Evolutionary conservation across 179 eudicot genomes (phyloP), one percentile per base, ranked within the genome.

Genomic region (Vitellaria paradoxa): DNA sequence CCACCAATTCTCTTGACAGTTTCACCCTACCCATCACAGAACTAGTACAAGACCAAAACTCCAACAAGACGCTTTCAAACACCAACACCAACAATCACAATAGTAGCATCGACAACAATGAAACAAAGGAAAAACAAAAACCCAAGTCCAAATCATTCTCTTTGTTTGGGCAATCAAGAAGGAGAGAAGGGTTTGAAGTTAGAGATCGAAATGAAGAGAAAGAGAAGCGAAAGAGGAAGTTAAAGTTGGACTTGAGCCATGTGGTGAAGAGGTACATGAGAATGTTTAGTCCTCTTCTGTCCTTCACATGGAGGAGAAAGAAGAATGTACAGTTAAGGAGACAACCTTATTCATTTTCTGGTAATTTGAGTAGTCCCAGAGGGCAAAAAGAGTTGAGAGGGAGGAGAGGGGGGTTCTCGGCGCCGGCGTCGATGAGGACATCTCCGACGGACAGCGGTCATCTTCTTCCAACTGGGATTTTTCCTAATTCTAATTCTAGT

Each of bases 341-440:
- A 30, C 87, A 89, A 30, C 71, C 86, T 1, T 78, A 79, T 70
- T 89, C 97, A 17, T 90, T 83, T 78, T 91, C 98, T 0, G 91
- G 90, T 20, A 85, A 81, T 10, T 68, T 87, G 46, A 83, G 72
- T 70, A 30, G 37, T 30, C 68, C 77, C 50, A 73, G 26, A 15
- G 62, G 70, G 7, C 65, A 56, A 13, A 78, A 79, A 37, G 70
- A 74, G 13, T 8, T 72, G 50, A 83, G 82, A 42, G 84, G 86
- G 30, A 87, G 79, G 20, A 77, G 86, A 80, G 87, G 88, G 4
- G 87, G 82, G 26, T 87, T 68, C 9, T 93, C 98, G 1, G 97
- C 97, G 0, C 98, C 97, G 3, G 96, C 91, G 0, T 89, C 98
- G 0, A 92, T 90, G 90, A 83, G 90, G 53, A 84, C 88, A 1